Percentiles rank a stretch among this genome's conserved stretches.
These are phyloP conservation scores for Letharia lupina DNA, from an alignment of 495 filamentous ascomycete species.

Conservation along the genomic window DNA sequence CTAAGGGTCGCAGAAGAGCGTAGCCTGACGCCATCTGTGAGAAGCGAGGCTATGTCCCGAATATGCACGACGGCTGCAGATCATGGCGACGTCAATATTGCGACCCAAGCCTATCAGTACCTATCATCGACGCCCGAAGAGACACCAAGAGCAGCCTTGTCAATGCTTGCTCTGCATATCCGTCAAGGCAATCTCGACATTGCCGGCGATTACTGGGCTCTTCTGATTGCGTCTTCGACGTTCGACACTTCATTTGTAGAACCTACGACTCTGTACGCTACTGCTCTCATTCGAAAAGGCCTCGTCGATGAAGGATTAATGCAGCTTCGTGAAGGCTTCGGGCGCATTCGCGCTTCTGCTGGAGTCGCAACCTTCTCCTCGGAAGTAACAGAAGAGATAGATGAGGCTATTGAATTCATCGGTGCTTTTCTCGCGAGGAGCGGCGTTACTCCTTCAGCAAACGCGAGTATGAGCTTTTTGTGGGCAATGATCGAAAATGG, in stretches of 20 bases:
- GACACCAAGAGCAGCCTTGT: constrained; percentile 59
- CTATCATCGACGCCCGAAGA: constrained; percentile 42
- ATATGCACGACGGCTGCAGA: constrained; percentile 71
- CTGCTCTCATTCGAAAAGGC: constrained; percentile 72
- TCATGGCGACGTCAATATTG: constrained; percentile 59
- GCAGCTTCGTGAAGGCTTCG: constrained; percentile 74
- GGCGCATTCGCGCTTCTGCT: constrained; percentile 52
- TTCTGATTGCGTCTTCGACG: constrained; percentile 42
- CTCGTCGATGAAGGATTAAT: constrained; percentile 66
- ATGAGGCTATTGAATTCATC: constrained; percentile 78
- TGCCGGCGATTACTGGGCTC: constrained; percentile 68
- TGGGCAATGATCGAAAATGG: constrained; percentile 71
- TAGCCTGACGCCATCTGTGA: constrained; percentile 39
- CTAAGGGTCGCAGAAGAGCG: constrained; percentile 52
- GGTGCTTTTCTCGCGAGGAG: constrained; percentile 45
- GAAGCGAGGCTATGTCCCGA: constrained; percentile 46
- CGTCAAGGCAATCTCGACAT: constrained; percentile 67
- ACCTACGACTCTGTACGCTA: constrained; percentile 75
- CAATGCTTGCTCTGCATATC: constrained; percentile 76
- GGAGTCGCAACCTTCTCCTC: constrained; percentile 30
- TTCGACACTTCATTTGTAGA: constrained; percentile 66
- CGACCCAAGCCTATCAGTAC: constrained; percentile 56
- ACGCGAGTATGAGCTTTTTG: constrained; percentile 51
- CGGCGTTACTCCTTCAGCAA: constrained; percentile 40
- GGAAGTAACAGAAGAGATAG: constrained; percentile 69